Base-by-base conservation (phyloP, 306 rosid genomes). In the Heteromeles arbutifolia region DNA sequence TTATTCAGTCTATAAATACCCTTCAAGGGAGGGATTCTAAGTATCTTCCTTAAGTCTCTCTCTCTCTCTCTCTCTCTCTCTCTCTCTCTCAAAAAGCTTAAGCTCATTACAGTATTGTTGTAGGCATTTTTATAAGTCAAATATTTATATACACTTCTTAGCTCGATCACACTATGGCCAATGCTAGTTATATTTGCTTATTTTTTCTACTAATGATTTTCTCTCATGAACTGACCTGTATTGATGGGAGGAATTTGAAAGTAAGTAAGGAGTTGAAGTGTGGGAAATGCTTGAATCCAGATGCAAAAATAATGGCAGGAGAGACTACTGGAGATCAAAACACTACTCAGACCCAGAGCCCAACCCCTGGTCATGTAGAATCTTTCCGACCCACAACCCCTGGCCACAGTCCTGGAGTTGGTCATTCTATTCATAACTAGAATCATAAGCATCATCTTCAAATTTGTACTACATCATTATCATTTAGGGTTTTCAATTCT, bases 341-440 rank as follows among this genome's bases (percentile, higher is more conserved):
- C 69, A 73, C 21, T 43, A 28, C 31, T 41, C 50, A 53, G 52
- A 22, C 4, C 8, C 39, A 41, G 39, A 43, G 59, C 59, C 58
- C 77, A 17, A 48, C 39, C 11, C 84, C 80, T 11, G 84, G 84
- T 11, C 80, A 70, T 74, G 87, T 74, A 13, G 91, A 83, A 39
- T 89, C 96, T 70, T 92, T 90, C 67, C 82, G 96, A 62, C 92
- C 96, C 13, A 90, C 93, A 9, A 77, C 78, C 18, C 93, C 96
- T 2, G 96, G 97, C 9, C 89, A 90, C 52, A 90, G 95, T 59
- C 98, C 97, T 0, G 94, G 98, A 7, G 89, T 87, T 43, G 98
- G 98, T 3, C 97, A 90, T 79, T 79, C 90, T 59, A 28, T 87
- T 74, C 80, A 84, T 67, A 78, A 72, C 80, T 86, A 79, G 68